These are phyloP conservation scores for Malus hybrid DNA, from an alignment of 331 rosid genomes.

Conservation along the genomic window DNA sequence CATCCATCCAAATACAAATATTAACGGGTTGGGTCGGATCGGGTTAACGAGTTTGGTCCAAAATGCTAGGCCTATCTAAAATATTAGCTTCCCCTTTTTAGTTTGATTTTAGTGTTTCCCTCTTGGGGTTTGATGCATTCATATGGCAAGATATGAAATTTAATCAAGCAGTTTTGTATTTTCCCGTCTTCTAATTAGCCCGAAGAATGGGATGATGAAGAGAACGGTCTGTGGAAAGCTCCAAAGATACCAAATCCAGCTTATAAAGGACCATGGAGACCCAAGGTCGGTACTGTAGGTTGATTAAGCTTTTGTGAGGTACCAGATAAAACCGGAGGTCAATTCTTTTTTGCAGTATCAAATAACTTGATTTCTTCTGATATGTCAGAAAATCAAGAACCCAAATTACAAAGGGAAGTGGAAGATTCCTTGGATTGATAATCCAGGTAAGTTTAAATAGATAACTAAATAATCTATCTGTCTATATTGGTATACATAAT, in stretches of 20 bases:
- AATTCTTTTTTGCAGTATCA: conserved; percentile 1
- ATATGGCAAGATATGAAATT: background rate
- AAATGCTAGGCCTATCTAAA: too few relatives aligned
- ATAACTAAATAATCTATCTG: background rate
- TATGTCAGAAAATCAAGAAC: conserved; percentile 71
- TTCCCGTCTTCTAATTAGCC: conserved; percentile 39
- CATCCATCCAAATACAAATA: too few relatives aligned
- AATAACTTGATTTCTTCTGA: conserved; percentile 19
- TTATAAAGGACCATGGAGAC: conserved; percentile 77
- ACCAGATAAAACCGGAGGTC: conserved; percentile 1
- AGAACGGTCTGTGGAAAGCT: conserved; percentile 63
- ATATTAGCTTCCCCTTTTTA: background rate
- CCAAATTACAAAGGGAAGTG: conserved; percentile 87
- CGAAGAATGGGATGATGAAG: conserved; percentile 71
- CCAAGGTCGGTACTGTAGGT: conserved; percentile 58
- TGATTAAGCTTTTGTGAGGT: conserved; percentile 15
- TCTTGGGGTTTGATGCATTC: conserved; percentile 6
- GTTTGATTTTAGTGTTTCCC: conserved; percentile 2
- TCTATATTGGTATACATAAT: background rate
- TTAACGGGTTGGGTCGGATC: too few relatives aligned
- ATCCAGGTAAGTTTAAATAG: conserved; percentile 48
- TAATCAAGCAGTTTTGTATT: conserved; percentile 2
- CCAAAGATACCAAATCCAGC: conserved; percentile 80
- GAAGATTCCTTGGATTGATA: conserved; percentile 77
- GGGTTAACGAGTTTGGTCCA: too few relatives aligned